A percentile compares a stretch with the other conserved stretches of the same genome.
These are phyloP conservation scores for Hansenula anomala DNA, from an alignment of 1,139 yeast genomes.

Conservation along the genomic window DNA sequence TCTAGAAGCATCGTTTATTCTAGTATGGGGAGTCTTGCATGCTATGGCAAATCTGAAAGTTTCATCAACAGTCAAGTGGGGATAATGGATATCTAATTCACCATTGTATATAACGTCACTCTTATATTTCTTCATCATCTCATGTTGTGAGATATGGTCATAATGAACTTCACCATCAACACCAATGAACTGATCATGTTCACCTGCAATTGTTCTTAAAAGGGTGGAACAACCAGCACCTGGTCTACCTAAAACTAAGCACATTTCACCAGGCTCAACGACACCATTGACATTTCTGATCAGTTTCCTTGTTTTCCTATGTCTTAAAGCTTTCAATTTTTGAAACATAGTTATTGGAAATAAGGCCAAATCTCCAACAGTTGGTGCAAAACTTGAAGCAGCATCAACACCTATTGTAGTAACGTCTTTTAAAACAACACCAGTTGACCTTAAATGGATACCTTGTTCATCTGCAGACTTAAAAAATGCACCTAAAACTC, in stretches of 20 bases:
- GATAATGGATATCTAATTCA: slow-evolving; percentile 50
- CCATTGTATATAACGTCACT: slow-evolving; percentile 51
- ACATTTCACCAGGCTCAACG: slow-evolving; percentile 46
- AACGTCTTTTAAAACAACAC: slow-evolving; percentile 42
- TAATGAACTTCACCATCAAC: slow-evolving; percentile 34
- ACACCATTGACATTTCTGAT: slow-evolving; percentile 35
- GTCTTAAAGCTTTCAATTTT: slow-evolving; percentile 20
- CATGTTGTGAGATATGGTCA: slow-evolving; percentile 45
- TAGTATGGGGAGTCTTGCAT: slow-evolving; percentile 34
- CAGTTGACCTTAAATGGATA: slow-evolving; percentile 38
- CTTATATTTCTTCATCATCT: slow-evolving; percentile 41
- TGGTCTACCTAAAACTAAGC: slow-evolving; percentile 48
- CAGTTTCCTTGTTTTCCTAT: slow-evolving; percentile 28
- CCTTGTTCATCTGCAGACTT: slow-evolving; percentile 36
- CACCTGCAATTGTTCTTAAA: slow-evolving; percentile 35
- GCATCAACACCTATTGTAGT: slow-evolving; percentile 44
- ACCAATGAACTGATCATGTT: slow-evolving; percentile 30
- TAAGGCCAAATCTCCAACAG: slow-evolving; percentile 47
- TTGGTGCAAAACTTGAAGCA: slow-evolving; percentile 39
- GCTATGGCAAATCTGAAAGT: slow-evolving; percentile 37
- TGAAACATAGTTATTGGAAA: slow-evolving; percentile 34
- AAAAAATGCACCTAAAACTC: slow-evolving; percentile 26
- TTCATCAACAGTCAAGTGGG: slow-evolving; percentile 47
- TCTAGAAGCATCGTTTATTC: slow-evolving; percentile 35
- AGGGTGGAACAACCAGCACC: slow-evolving; percentile 50